A percentile compares a stretch with the other conserved stretches of the same genome.
phyloP scores from a whole-genome alignment of 1,139 yeast genomes.

The Debaryomyces sp. region DNA sequence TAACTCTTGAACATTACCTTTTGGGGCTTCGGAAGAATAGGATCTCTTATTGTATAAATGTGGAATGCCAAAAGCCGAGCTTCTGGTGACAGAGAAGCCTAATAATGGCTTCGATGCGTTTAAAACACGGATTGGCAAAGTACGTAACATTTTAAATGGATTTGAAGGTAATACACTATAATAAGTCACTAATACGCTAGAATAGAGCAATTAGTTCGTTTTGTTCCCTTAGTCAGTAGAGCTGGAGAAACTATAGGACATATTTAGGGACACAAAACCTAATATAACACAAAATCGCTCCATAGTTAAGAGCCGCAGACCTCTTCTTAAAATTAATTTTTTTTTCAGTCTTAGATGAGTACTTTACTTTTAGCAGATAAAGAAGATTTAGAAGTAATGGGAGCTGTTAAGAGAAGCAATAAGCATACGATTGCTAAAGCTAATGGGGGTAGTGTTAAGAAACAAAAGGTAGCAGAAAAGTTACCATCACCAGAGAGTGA shows the following conservation, averaged over 20 bases:
- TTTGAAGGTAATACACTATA: neutral
- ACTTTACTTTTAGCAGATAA: neutral
- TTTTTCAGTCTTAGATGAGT: slow-evolving; percentile 2
- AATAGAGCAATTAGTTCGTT: neutral
- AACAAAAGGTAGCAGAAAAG: slow-evolving; percentile 25
- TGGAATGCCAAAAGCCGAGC: neutral
- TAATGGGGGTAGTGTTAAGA: slow-evolving; percentile 24
- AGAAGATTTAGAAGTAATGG: slow-evolving; percentile 18
- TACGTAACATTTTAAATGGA: slow-evolving; percentile 1
- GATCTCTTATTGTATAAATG: neutral
- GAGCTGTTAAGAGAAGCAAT: slow-evolving; percentile 32
- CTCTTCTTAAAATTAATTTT: slow-evolving; percentile 4
- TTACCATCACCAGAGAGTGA: slow-evolving; percentile 20
- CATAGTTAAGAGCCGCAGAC: slow-evolving; percentile 5
- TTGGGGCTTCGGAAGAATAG: slow-evolving; percentile 8
- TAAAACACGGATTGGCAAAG: slow-evolving; percentile 1
- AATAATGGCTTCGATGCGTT: neutral
- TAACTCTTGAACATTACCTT: slow-evolving; percentile 24
- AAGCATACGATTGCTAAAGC: slow-evolving; percentile 34
- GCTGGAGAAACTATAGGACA: neutral
- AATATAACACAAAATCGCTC: slow-evolving; percentile 6
- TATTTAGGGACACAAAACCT: neutral
- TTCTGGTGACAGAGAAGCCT: neutral
- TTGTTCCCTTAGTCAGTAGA: neutral
- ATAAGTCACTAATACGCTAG: neutral